A percentile compares a stretch with the other conserved stretches of the same genome.
phyloP scores from a whole-genome alignment of 441 rosid genomes.

The Populus hybrid region DNA sequence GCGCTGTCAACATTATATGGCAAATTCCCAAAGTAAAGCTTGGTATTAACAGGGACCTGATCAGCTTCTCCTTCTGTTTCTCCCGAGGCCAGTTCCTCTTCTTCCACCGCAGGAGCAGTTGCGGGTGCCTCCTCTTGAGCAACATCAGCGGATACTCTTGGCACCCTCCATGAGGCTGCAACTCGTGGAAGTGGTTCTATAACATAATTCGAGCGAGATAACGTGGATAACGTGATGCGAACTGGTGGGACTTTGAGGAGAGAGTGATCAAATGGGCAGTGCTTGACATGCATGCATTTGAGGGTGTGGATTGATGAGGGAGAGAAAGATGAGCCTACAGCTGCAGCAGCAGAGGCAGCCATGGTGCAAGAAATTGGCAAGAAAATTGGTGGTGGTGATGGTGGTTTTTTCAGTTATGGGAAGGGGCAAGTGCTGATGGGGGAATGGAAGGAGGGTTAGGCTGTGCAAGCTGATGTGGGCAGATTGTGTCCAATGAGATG shows the following conservation, averaged over 20 bases:
- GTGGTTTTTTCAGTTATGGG: conserved; percentile 20
- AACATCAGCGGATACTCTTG: conserved; percentile 42
- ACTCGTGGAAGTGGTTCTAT: conserved; percentile 21
- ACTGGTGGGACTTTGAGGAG: conserved; percentile 20
- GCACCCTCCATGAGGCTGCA: conserved; percentile 27
- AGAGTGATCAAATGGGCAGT: conserved; percentile 22
- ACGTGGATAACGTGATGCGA: conserved; percentile 13
- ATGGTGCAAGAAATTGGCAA: conserved; percentile 11
- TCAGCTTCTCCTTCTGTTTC: conserved; percentile 12
- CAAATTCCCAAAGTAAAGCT: conserved; percentile 90
- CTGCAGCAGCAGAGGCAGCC: conserved; percentile 44
- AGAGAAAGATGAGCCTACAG: conserved; percentile 40
- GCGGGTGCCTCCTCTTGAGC: conserved; percentile 52
- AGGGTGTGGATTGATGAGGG: conserved; percentile 43
- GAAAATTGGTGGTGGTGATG: conserved; percentile 11
- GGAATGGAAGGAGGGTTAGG: neutral
- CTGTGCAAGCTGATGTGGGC: conserved; percentile 40
- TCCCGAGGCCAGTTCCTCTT: conserved; percentile 19
- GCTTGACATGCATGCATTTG: conserved; percentile 34
- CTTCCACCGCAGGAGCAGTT: conserved; percentile 18
- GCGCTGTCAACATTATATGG: conserved; percentile 90
- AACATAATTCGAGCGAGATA: conserved; percentile 13
- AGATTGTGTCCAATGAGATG: conserved; percentile 34
- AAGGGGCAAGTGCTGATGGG: neutral
- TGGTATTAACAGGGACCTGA: conserved; percentile 40